These are phyloP conservation scores for Russula brevipes DNA, from an alignment of 768 basidiomycete genomes.

Conservation along the genomic window DNA sequence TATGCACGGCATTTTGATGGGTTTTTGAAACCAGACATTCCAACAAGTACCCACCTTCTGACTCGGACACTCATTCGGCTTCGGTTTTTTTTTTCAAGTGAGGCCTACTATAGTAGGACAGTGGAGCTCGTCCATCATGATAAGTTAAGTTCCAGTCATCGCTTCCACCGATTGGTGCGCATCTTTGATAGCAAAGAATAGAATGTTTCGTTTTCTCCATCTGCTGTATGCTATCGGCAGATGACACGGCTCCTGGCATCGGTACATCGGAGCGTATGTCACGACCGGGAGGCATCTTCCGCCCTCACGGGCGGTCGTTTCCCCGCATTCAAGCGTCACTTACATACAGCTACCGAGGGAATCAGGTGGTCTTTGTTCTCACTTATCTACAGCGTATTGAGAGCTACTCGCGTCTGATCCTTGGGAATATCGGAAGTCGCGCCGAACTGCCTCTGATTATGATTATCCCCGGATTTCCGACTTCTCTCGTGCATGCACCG, in stretches of 20 bases:
- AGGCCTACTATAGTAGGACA: too few species aligned
- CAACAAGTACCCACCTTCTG: too few species aligned
- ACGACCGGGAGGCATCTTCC: not conserved
- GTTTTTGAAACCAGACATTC: too few species aligned
- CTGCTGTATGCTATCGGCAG: not conserved
- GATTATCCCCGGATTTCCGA: not conserved
- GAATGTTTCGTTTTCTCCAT: not conserved
- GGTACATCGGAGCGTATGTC: not conserved
- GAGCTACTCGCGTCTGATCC: not conserved
- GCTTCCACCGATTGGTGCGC: not conserved
- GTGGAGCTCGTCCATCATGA: too few species aligned
- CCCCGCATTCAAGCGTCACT: not conserved
- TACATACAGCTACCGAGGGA: not conserved
- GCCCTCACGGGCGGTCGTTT: not conserved
- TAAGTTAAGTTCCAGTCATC: not conserved
- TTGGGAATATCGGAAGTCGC: slow-evolving; percentile 7
- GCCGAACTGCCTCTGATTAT: not conserved
- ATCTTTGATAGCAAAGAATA: not conserved
- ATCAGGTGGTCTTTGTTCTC: not conserved
- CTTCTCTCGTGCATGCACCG: not conserved
- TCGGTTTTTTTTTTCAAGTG: too few species aligned
- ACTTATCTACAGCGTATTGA: too few species aligned
- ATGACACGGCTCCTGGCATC: not conserved
- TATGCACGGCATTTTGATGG: too few species aligned
- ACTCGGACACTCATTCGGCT: too few species aligned